Evolutionary conservation across 495 filamentous ascomycete genomes (phyloP), one percentile per base, ranked within the genome.

Genomic region (Astrocystis sublimbata): DNA sequence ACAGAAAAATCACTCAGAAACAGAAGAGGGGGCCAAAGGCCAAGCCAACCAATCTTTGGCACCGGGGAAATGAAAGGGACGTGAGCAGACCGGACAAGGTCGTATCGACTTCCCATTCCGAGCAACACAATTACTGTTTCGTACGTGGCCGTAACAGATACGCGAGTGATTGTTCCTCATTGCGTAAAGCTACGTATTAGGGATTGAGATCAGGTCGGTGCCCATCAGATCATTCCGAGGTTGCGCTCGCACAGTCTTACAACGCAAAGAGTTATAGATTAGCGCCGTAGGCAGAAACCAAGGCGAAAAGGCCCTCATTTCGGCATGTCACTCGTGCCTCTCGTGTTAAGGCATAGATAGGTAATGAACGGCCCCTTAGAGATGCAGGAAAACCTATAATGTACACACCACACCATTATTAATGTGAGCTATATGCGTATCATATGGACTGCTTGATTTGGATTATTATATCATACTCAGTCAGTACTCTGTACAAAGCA

Each of bases 41-140:
- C 2, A 35, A 19, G 10, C 19, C 40, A 28, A 46, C 30, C 7
- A 36, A 23, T 19, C 30, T 28, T n/a, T 47, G 42, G 12, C 12
- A 38, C 10, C 33, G 40, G 57, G 57, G 57, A 60, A 60, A 60
- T 60, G 57, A 60, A 60, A 60, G 57, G 57, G 40, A n/a, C 45
- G 24, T 24, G 45, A 60, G 45, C 57, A 60, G 33, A 60, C 57
- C 50, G 41, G 15, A 50, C n/a, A 60, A 28, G 26, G 54, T 57
- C 40, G 54, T 45, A 57, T 57, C 17, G 54, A 33, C 54, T 21
- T 41, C 45, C 35, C 45, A 41, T 50, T 50, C 45, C 45, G 43
- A 60, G 23, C 57, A 60, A 40, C 50, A 50, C 45, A 38, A 31
- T 40, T 60, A 60, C 45, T 50, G 45, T 60, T 60, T 60, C 45